These are phyloP conservation scores for Amaranthus palmeri DNA, from an alignment of 148 eudicot species.

Conservation along the genomic window DNA sequence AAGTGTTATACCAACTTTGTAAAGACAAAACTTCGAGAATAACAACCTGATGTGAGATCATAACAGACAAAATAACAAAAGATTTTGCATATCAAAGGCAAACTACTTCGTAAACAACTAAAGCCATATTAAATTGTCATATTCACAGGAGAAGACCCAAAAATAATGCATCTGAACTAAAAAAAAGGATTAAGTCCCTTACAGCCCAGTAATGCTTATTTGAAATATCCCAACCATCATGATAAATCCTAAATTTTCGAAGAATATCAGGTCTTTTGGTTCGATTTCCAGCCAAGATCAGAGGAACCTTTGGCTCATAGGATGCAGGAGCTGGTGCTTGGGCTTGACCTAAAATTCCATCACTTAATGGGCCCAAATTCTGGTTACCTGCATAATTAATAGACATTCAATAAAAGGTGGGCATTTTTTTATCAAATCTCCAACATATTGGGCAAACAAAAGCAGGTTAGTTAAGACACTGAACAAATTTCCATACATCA, in stretches of 20 bases:
- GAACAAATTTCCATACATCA: neutral
- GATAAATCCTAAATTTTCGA: slow-evolving; percentile 49
- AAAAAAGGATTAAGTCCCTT: slow-evolving; percentile 29
- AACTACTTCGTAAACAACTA: neutral
- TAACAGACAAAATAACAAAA: slow-evolving; percentile 8
- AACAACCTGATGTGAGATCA: neutral
- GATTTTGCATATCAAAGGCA: neutral
- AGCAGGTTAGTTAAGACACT: neutral
- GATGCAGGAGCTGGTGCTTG: slow-evolving; percentile 68
- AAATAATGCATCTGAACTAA: neutral
- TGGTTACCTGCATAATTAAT: slow-evolving; percentile 41
- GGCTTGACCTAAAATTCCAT: slow-evolving; percentile 41
- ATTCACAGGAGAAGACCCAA: neutral
- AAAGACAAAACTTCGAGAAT: neutral
- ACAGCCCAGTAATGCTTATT: slow-evolving; percentile 96
- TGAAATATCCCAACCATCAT: slow-evolving; percentile 90
- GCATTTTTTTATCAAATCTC: neutral
- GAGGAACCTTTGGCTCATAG: slow-evolving; percentile 40
- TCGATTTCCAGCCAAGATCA: slow-evolving; percentile 65
- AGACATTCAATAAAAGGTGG: slow-evolving; percentile 6
- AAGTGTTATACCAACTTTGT: neutral
- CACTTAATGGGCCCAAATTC: slow-evolving; percentile 50
- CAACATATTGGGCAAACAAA: neutral
- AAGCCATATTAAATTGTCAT: neutral
- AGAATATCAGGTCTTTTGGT: slow-evolving; percentile 90